Base-by-base conservation (phyloP, 2,329 filamentous ascomycete genomes). In the Alternaria rosae region DNA sequence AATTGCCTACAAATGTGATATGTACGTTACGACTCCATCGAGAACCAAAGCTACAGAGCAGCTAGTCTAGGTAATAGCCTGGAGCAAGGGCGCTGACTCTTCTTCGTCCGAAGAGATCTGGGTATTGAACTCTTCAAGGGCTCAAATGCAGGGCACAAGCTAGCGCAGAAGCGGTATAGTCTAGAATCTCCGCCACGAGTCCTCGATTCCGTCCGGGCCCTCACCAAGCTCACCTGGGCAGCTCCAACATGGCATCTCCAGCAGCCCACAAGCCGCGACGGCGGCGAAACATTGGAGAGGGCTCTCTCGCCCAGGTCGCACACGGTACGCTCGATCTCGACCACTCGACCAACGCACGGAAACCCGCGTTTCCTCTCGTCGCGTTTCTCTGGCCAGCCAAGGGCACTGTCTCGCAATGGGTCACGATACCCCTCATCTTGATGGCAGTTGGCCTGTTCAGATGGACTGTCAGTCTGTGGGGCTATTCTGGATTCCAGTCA, bases 371-470 rank as follows among this genome's bases (percentile, higher is more conserved):
- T 75, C 94, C 95, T 42, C 86, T 99, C 21, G 93, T 93, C 1
- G 90, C 94, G n/a, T 94, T 99, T 75, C 87, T 99, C 53, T 97
- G 94, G 92, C 93, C 94, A 53, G 92, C 93, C 21, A 90, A 94
- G 66, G 90, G 90, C 17, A 91, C 91, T 1, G 85, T 88, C 17
- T 97, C 94, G 56, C 91, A 94, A 91, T 98, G 95, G 94, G 89
- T 97, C 73, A 87, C 94, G 5, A 82, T 99, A 30, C 94, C 95
- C 3, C 82, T 96, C 70, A 90, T 97, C 5, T 83, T 99, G 56
- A 97, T 98, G 91, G 87, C 86, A 2, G 92, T 88, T n/a, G 94
- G 93, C 20, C 85, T 99, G 48, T 97, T 98, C 77, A 86, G 95
- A 71, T 98, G 95, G 95, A 91, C 92, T 30, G 91, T 93, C 50